These are phyloP conservation scores for Diplocarpon mali DNA, from an alignment of 2,329 filamentous ascomycete genomes.

Conservation along the genomic window DNA sequence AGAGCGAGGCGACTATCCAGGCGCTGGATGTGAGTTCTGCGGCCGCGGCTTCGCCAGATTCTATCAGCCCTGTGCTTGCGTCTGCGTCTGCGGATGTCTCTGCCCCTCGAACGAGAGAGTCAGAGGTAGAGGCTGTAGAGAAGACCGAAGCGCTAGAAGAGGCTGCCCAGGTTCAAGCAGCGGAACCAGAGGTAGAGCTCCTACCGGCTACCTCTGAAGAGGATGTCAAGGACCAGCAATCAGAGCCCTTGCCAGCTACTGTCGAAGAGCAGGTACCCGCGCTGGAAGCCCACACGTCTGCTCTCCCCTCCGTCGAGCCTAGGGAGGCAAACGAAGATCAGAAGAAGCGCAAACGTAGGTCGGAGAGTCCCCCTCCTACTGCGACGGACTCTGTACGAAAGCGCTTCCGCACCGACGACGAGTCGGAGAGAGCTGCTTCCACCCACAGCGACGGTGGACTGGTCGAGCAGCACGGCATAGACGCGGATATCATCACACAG, in stretches of 20 bases:
- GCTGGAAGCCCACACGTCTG: constrained; percentile 9
- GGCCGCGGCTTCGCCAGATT: constrained; percentile 19
- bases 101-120: constrained; percentile 1
- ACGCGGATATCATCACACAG: constrained; percentile 4
- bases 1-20: constrained; percentile 24
- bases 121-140: neutral
- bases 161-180: neutral
- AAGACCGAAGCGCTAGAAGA: neutral
- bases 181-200: neutral
- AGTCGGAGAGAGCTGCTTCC: constrained; percentile 4
- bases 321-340: constrained; percentile 36
- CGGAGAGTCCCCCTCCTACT: constrained; percentile 47
- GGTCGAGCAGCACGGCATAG: constrained; percentile 20
- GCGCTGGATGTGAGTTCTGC: constrained; percentile 16
- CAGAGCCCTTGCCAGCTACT: no score
- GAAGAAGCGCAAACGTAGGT: constrained; percentile 58
- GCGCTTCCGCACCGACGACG: constrained; percentile 35
- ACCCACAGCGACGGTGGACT: constrained; percentile 15
- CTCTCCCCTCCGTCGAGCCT: constrained; percentile 22
- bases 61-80: constrained; percentile 12
- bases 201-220: no score
- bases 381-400: constrained; percentile 44
- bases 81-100: constrained; percentile 5
- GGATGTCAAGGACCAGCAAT: no score
- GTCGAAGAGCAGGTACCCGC: constrained; percentile 3